Base-by-base conservation (phyloP, 1,139 yeast genomes). In the Hanseniaspora sp. region DNA sequence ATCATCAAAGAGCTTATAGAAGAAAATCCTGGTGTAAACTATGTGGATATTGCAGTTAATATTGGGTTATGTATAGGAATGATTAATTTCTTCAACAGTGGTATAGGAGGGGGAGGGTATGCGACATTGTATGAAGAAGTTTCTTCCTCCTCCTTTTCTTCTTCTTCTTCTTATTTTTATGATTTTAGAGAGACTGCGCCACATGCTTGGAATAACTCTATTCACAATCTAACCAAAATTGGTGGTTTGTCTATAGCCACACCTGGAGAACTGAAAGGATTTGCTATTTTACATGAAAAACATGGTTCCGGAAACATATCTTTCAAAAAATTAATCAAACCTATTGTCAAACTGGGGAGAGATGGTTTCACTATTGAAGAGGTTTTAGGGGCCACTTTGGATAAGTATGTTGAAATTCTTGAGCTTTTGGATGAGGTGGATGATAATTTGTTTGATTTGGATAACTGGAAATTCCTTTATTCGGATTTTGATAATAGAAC, bases 151-250 rank as follows among this genome's bases (percentile, higher is more conserved):
- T 35, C 48, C 1, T n/a, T n/a, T n/a, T 37, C 29, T 12, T 42
- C 34, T 9, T 17, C 12, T 29, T 6, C 7, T 5, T 12, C 45
- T 12, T 42, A 11, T 42, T 82, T n/a, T 72, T 82, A 88, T 43
- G 95, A 92, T 69, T 95, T 95, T 43, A 71, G 97, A 58, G 98
- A 92, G 67, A 77, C 76, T 71, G 96, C 97, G 0, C 97, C 97
- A 0, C 69, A 65, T 3, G 61, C 56, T 56, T 56, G 5, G 80
- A 94, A 3, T 70, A 70, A 63, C 2, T 61, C 71, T 39, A 69
- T 71, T n/a, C 70, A 70, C 28, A 62, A 68, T 51, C 68, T 74
- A 15, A 77, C 95, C 0, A 77, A 78, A 60, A 69, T 81, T 18
- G 97, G 96, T 2, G 97, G 96, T 0, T 71, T 86, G 29, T 87